Conservation (phyloP, 2,329 filamentous ascomycete genomes). For the Stromatinia cepivora region DNA sequence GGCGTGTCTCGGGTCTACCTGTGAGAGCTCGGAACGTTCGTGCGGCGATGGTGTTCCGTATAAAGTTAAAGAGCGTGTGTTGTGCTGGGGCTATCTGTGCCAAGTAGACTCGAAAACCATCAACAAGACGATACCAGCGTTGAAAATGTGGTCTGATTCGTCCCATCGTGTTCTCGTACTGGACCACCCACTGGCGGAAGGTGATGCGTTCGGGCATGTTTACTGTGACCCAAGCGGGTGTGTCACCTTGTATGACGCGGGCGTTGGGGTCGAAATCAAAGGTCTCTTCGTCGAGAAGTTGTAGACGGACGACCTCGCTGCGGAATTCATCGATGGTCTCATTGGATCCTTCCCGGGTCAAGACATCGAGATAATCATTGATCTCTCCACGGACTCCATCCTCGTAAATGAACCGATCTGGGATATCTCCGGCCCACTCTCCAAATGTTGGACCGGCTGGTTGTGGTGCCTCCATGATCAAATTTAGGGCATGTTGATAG, state of each 20-base stretch:
- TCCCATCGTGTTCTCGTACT: background rate
- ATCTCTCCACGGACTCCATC: background rate
- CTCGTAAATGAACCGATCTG: background rate
- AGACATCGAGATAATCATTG: accelerated
- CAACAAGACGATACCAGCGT: background rate
- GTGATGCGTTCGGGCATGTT: too few species aligned
- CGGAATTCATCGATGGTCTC: background rate
- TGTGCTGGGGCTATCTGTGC: background rate
- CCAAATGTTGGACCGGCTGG: background rate
- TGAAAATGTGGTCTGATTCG: accelerated
- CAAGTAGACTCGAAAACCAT: background rate
- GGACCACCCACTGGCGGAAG: background rate
- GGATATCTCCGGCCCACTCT: background rate
- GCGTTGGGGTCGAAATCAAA: background rate
- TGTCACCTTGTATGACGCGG: accelerated
- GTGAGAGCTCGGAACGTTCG: background rate
- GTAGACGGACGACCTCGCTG: accelerated
- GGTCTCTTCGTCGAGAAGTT: background rate
- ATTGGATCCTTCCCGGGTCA: background rate
- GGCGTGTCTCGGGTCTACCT: too few species aligned
- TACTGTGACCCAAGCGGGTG: background rate
- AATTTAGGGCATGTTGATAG: background rate
- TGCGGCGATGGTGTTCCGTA: background rate
- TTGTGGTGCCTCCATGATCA: background rate
- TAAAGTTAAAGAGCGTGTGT: background rate